These are phyloP conservation scores for Dendrobium huoshanense DNA, from an alignment of 106 monocot genomes.

Conservation along the genomic window DNA sequence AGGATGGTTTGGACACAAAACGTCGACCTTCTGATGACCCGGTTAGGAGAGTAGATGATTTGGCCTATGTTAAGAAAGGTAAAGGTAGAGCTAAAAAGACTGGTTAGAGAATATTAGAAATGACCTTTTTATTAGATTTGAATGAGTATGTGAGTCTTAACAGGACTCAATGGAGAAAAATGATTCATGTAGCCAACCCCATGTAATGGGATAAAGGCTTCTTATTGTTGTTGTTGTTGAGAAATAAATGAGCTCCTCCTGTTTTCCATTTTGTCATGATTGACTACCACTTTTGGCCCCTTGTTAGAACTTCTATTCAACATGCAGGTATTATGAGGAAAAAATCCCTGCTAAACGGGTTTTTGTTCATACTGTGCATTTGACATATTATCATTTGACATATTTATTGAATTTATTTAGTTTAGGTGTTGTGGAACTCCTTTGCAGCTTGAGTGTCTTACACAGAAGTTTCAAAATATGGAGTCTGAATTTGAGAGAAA, in stretches of 20 bases:
- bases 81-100: no score
- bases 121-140: no score
- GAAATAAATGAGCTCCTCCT: not conserved
- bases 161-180: no score
- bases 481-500: constrained; percentile 54
- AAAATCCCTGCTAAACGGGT: not conserved
- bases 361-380: not conserved
- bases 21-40: no score
- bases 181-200: no score
- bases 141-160: no score
- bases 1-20: no score
- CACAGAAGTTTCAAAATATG: constrained; percentile 38
- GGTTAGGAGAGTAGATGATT: no score
- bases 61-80: no score
- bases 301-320: not conserved
- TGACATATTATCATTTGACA: not conserved
- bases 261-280: not conserved
- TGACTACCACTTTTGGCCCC: not conserved
- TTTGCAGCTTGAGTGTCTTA: constrained; percentile 43
- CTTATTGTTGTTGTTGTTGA: no score
- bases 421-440: constrained; percentile 1
- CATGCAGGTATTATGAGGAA: not conserved
- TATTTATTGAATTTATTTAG: not conserved
- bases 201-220: no score
- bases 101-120: no score